Evolutionary conservation across 768 basidiomycete species (phyloP).

Genomic region (Podaxis mareebaensis): DNA sequence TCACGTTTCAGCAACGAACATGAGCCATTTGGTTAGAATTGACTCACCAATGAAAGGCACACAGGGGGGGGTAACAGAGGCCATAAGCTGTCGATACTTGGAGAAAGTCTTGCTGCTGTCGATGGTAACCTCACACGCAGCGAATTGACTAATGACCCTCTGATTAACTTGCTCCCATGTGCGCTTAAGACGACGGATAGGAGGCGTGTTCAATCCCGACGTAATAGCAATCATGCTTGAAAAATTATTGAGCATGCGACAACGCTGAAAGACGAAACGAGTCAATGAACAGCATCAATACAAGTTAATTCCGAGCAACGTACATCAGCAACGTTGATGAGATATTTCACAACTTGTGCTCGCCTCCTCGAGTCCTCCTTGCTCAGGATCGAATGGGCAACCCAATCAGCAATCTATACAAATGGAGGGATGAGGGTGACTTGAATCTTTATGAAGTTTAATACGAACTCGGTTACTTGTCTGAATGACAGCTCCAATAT

Average conservation of each 20-base stretch:
- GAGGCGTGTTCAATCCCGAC: constrained; percentile 91
- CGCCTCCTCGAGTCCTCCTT: constrained; percentile 85
- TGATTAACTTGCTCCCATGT: constrained; percentile 90
- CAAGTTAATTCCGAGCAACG: constrained; percentile 28
- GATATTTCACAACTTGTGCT: constrained; percentile 81
- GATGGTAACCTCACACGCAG: constrained; percentile 84
- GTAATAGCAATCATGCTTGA: constrained; percentile 97
- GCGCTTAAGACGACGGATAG: constrained; percentile 88
- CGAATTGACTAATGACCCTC: constrained; percentile 71
- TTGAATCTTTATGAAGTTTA: background rate
- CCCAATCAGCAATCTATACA: constrained; percentile 87
- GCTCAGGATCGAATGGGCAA: constrained; percentile 78
- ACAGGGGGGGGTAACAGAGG: constrained; percentile 85
- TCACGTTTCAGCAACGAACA: background rate
- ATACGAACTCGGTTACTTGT: constrained; percentile 77
- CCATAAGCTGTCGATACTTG: constrained; percentile 84
- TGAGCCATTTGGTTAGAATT: constrained; percentile 14
- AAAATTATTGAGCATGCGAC: constrained; percentile 88
- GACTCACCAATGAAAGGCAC: constrained; percentile 92
- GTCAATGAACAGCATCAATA: background rate
- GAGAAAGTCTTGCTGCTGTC: constrained; percentile 94
- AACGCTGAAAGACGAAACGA: constrained; percentile 59
- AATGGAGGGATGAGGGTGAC: background rate
- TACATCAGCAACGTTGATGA: constrained; percentile 91
- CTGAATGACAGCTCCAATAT: constrained; percentile 85